Evolutionary conservation across 2,329 filamentous ascomycete genomes (phyloP).

Genomic region (Arthrobotrys pseudoclavata): DNA sequence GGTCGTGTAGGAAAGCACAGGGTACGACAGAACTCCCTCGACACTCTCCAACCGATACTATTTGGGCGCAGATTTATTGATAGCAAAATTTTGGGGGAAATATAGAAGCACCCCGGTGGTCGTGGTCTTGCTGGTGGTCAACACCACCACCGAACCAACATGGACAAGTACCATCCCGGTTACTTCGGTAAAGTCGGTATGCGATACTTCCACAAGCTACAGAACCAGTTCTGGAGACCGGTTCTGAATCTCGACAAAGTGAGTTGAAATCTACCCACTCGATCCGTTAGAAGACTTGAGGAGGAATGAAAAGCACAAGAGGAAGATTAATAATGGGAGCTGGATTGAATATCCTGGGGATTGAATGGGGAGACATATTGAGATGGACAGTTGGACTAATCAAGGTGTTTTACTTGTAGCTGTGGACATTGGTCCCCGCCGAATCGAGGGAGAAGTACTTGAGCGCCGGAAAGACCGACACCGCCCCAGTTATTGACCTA

Average conservation of each 20-base stretch:
- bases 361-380: background rate
- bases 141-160: constrained; percentile 96
- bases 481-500: constrained; percentile 97
- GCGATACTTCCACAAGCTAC: constrained; percentile 96
- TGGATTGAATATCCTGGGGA: background rate
- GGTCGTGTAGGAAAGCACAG: constrained; percentile 79
- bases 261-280: constrained; percentile 64
- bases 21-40: constrained; percentile 26
- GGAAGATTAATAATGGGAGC: background rate
- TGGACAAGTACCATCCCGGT: constrained; percentile 95
- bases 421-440: constrained; percentile 92
- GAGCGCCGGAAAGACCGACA: constrained; percentile 80
- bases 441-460: constrained; percentile 96
- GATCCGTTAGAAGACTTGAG: constrained; percentile 18
- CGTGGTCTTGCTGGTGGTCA: constrained; percentile 95
- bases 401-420: constrained; percentile 70
- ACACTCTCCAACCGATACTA: background rate
- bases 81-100: background rate
- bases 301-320: background rate
- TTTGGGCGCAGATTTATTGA: constrained; percentile 12
- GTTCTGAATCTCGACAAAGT: constrained; percentile 99
- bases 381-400: constrained; percentile 17
- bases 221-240: constrained; percentile 98
- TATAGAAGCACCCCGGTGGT: constrained; percentile 75
- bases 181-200: constrained; percentile 99